phyloP scores from a whole-genome alignment of 2,329 filamentous ascomycete species.

The Tolypocladium cylindrosporum region DNA sequence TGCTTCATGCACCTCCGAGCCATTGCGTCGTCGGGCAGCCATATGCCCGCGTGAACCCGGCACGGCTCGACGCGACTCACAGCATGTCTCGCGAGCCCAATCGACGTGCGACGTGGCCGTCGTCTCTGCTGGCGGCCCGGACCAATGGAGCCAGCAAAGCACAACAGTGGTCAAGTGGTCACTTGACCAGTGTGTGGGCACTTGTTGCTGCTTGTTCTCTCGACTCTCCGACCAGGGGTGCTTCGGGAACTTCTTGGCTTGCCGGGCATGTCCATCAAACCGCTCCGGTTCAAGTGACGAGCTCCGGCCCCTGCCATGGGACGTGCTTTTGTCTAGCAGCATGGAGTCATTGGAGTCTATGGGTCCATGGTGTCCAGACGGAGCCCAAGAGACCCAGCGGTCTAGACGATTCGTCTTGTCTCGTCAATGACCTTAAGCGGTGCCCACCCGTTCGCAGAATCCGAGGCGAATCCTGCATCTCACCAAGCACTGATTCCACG shows the following conservation, averaged over 20 bases:
- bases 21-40: conserved; percentile 16
- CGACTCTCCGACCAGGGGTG: not conserved
- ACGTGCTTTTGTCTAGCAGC: not conserved
- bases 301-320: not conserved
- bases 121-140: conserved; percentile 11
- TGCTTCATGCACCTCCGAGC: conserved; percentile 1
- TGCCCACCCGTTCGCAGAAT: conserved; percentile 21
- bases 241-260: not conserved
- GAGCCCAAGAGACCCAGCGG: conserved; percentile 1
- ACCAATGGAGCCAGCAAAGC: conserved; percentile 19
- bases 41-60: conserved; percentile 10
- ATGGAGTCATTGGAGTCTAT: not conserved
- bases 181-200: conserved; percentile 7
- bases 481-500: conserved; percentile 10
- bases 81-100: conserved; percentile 12
- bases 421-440: conserved; percentile 18
- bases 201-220: conserved; percentile 5
- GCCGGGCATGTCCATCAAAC: not conserved
- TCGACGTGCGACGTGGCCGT: conserved; percentile 18
- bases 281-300: not conserved
- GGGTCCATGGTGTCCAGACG: not conserved
- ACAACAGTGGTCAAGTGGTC: conserved; percentile 10
- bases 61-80: conserved; percentile 9
- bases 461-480: conserved; percentile 20
- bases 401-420: conserved; percentile 3